phyloP scores from a whole-genome alignment of 2,329 filamentous ascomycete genomes.

The Blastomyces parvus region DNA sequence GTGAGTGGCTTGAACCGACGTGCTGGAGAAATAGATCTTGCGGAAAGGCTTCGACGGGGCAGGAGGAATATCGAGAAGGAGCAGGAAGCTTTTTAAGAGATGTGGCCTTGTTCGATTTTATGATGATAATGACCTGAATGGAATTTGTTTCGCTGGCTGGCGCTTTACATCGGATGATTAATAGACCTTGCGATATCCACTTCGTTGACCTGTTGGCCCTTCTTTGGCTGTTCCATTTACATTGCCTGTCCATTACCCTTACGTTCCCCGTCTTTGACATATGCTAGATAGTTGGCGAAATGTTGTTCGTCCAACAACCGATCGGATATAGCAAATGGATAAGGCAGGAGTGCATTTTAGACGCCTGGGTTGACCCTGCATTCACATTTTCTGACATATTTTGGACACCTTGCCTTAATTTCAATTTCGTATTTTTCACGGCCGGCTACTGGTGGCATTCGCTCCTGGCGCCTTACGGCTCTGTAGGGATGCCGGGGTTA shows the following conservation, averaged over 20 bases:
- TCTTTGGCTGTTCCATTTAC: neutral
- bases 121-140: neutral
- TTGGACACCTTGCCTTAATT: neutral
- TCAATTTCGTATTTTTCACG: neutral
- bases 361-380: neutral
- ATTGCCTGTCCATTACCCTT: neutral
- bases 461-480: neutral
- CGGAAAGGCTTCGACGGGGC: constrained; percentile 33
- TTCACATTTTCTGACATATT: neutral
- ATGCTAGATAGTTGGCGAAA: neutral
- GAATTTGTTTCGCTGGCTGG: neutral
- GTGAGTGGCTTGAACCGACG: constrained; percentile 54
- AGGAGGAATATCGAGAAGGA: constrained; percentile 27
- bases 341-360: neutral
- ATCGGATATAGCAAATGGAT: neutral
- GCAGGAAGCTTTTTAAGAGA: constrained; percentile 32
- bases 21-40: constrained; percentile 36
- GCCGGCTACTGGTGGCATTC: neutral
- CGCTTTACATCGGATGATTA: neutral
- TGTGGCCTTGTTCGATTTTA: neutral
- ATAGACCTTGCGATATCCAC: neutral
- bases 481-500: too few species aligned
- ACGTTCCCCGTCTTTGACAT: neutral
- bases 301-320: neutral
- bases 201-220: neutral